Base-by-base conservation (phyloP, 2,329 filamentous ascomycete genomes). In the Colletotrichum zoysiae region DNA sequence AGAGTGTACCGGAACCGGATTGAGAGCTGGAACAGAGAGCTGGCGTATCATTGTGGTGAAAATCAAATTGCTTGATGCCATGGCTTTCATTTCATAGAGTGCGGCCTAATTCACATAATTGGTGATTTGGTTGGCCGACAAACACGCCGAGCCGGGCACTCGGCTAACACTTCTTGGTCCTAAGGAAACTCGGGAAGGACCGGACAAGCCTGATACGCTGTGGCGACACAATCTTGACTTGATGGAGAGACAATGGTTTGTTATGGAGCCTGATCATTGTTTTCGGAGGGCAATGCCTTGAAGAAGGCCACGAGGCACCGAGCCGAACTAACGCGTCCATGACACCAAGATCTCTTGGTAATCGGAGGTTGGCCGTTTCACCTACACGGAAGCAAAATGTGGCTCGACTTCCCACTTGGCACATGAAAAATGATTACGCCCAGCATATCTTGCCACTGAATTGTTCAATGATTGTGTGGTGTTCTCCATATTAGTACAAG, bases 331-430 rank as follows among this genome's bases (percentile, higher is more conserved):
- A 71, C 53, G 38, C 18, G 9, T 3, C 65, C 65, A 69, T 69
- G 69, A 69, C 9, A 30, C 65, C 59, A 60, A 68, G 65, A 64
- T 16, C 16, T 64, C 59, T 68, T 68, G 65, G 53, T 55, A 20
- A 46, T 50, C 69, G 65, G 69, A 59, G 55, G 58, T 71, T 64
- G 59, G 16, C 69, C 65, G 65, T 68, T 18, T 16, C 16, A 12
- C 30, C 58, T 55, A 14, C 8, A 55, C 12, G 12, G 4, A 16
- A 11, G 20, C 46, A 53, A 3, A 30, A 42, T 42, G 18, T 33
- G 60, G 60, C 35, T 42, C n/a, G 46, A 53, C 20, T 1, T 26
- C n/a, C 18, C 26, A 33, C 69, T 71, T 71, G 69, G 69, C 69
- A 23, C 26, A 51, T 18, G 48, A 40, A 16, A 14, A 50, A 59